A percentile compares a stretch with the other conserved stretches of the same genome.
These are phyloP conservation scores for Eucalyptus paniculata DNA, from an alignment of 345 rosid species.

Conservation along the genomic window DNA sequence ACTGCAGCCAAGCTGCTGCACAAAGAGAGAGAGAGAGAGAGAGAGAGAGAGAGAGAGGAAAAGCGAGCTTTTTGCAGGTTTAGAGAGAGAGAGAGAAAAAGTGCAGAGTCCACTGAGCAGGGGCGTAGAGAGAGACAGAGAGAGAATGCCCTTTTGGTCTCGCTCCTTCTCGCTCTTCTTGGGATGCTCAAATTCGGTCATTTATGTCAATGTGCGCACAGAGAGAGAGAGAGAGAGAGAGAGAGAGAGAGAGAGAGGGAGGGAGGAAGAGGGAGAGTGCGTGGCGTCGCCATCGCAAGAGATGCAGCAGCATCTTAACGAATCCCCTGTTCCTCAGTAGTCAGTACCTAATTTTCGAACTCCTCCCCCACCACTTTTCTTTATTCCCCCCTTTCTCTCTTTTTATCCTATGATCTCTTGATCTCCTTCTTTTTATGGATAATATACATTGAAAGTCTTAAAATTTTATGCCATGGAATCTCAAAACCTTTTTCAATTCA, in stretches of 20 bases:
- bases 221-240: background rate
- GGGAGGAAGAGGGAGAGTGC: background rate
- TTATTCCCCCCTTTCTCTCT: background rate
- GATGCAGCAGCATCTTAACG: background rate
- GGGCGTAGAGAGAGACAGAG: background rate
- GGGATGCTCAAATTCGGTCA: constrained; percentile 59
- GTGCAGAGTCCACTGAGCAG: background rate
- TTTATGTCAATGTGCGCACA: background rate
- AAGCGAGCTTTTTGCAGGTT: background rate
- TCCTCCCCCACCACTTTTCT: background rate
- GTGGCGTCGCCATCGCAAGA: constrained; percentile 6
- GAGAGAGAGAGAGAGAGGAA: background rate
- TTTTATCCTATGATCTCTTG: background rate
- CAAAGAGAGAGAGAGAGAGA: background rate
- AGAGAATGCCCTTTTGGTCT: background rate
- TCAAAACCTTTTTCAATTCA: too few relatives aligned
- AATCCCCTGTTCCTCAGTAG: background rate
- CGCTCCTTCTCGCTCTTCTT: background rate
- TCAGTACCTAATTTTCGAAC: background rate
- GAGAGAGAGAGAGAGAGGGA: background rate
- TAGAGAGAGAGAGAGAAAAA: background rate
- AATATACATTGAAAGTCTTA: too few relatives aligned
- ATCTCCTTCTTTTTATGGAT: fast-evolving
- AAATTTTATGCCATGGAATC: background rate
- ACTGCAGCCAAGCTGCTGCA: background rate